Conservation (phyloP, 768 basidiomycete species). For the Trametes elegans region DNA sequence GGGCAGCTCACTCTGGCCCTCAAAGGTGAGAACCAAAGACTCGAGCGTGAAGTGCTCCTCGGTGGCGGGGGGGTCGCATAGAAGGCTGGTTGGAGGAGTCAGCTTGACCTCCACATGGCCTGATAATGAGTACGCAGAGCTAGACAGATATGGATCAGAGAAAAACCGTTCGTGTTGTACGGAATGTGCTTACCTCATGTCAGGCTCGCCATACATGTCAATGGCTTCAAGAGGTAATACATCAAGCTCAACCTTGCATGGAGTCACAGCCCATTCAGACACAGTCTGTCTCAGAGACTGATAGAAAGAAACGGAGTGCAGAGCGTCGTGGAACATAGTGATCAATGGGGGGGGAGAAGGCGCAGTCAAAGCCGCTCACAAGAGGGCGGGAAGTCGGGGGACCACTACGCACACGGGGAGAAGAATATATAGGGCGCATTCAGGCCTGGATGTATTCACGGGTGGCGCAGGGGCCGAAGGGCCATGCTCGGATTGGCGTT, state of each 20-base stretch:
- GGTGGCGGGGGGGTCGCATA: slow-evolving; percentile 49
- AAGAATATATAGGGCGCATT: slow-evolving; percentile 18
- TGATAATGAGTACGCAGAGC: slow-evolving; percentile 84
- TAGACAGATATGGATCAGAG: slow-evolving; percentile 29
- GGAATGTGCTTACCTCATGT: slow-evolving; percentile 54
- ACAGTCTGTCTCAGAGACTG: slow-evolving; percentile 16
- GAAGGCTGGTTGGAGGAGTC: slow-evolving; percentile 46
- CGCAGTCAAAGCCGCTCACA: slow-evolving; percentile 5
- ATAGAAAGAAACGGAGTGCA: slow-evolving; percentile 8
- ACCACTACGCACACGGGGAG: neutral
- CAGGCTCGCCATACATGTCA: slow-evolving; percentile 70
- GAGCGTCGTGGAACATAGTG: slow-evolving; percentile 25
- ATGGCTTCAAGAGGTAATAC: slow-evolving; percentile 47
- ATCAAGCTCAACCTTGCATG: slow-evolving; percentile 18
- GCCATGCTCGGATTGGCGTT: slow-evolving; percentile 15
- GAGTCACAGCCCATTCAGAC: slow-evolving; percentile 57
- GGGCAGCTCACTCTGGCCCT: slow-evolving; percentile 80
- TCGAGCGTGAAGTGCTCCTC: slow-evolving; percentile 55
- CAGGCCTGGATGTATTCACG: neutral
- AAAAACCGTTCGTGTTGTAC: neutral
- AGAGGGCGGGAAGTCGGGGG: slow-evolving; percentile 4
- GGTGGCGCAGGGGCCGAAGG: slow-evolving; percentile 9
- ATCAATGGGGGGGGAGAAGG: slow-evolving; percentile 43
- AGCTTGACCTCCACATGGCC: slow-evolving; percentile 74
- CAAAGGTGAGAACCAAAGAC: slow-evolving; percentile 75